Percentiles rank a stretch among this genome's conserved stretches.
These are phyloP conservation scores for Vachellia pachyceras DNA, from an alignment of 306 rosid genomes.

Conservation along the genomic window DNA sequence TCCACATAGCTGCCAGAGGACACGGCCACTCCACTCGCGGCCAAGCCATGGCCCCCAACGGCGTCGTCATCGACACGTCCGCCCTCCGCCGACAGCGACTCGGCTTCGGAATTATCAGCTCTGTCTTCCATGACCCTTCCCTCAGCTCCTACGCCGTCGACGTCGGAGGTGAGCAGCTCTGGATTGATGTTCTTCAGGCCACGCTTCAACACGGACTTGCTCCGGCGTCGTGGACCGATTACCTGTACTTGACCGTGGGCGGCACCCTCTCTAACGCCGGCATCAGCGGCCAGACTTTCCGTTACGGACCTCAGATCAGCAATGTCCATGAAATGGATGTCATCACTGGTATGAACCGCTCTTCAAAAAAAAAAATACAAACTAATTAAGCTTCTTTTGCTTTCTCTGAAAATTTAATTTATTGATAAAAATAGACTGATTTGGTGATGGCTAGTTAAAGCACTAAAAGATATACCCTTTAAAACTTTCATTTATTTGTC, in stretches of 20 bases:
- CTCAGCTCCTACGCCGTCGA: constrained; percentile 56
- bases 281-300: constrained; percentile 67
- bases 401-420: background rate
- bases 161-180: constrained; percentile 72
- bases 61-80: constrained; percentile 71
- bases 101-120: constrained; percentile 31
- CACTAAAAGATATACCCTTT: background rate
- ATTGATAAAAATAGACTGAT: background rate
- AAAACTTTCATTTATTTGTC: background rate
- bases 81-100: constrained; percentile 36
- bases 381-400: background rate
- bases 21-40: constrained; percentile 74
- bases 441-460: background rate
- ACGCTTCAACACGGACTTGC: constrained; percentile 63
- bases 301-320: constrained; percentile 76
- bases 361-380: background rate
- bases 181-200: constrained; percentile 64
- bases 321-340: constrained; percentile 76
- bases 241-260: constrained; percentile 66
- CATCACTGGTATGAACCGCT: constrained; percentile 57
- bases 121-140: constrained; percentile 40
- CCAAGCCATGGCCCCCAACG: constrained; percentile 71
- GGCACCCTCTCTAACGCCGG: constrained; percentile 86
- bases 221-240: constrained; percentile 79
- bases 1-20: constrained; percentile 61